Conservation (phyloP, 768 basidiomycete species). For the Leucosporidium scottii region DNA sequence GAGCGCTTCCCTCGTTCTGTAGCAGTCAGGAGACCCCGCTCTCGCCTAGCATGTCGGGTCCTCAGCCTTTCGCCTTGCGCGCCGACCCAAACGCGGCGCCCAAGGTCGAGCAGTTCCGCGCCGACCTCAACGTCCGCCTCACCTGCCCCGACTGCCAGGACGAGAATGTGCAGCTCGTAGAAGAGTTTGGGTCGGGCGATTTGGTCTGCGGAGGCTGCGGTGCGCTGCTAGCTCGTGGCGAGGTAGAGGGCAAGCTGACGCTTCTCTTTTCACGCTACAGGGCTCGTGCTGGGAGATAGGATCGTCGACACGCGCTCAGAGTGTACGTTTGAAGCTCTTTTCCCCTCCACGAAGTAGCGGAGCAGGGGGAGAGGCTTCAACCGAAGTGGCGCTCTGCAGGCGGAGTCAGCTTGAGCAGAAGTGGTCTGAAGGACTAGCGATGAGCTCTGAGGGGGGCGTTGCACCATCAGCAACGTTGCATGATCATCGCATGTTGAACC, state of each 20-base stretch:
- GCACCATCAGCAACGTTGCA: background rate
- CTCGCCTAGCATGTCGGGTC: too few relatives aligned
- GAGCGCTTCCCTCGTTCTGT: too few relatives aligned
- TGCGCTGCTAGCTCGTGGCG: background rate
- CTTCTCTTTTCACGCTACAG: conserved; percentile 30
- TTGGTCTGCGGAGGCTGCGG: conserved; percentile 87
- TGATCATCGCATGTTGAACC: conserved; percentile 5
- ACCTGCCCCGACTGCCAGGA: conserved; percentile 94
- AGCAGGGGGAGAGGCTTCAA: background rate
- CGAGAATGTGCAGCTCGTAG: conserved; percentile 86
- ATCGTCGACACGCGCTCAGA: conserved; percentile 97
- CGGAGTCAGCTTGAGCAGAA: too few relatives aligned
- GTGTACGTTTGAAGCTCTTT: conserved; percentile 58
- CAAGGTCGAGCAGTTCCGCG: conserved; percentile 20
- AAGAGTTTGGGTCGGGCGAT: conserved; percentile 92
- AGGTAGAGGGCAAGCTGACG: background rate
- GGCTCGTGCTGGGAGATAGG: conserved; percentile 88
- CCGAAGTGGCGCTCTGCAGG: background rate
- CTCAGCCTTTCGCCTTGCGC: conserved; percentile 19
- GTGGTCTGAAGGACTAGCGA: too few relatives aligned
- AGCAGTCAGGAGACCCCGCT: too few relatives aligned
- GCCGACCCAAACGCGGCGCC: conserved; percentile 18
- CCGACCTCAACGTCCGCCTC: conserved; percentile 36
- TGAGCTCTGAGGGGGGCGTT: too few relatives aligned
- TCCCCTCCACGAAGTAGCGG: background rate